Base-by-base conservation (phyloP, 106 monocot species). In the Apostasia ramifera region DNA sequence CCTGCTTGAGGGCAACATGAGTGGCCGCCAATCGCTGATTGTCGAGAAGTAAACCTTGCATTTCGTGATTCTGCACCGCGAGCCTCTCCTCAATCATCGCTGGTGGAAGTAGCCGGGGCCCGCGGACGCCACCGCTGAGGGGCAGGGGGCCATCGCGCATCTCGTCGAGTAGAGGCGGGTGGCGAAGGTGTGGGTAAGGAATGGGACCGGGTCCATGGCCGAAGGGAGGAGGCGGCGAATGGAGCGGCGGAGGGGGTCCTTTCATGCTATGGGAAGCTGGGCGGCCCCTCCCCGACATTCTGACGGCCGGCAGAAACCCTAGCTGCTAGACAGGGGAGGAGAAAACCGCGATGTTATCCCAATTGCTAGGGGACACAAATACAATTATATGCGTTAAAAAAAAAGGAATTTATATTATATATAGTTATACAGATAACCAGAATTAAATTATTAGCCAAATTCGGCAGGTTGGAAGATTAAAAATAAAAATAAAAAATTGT, bases 1-100 rank as follows among this genome's bases (percentile, higher is more conserved):
- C 94, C 75, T 91, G 88, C 62, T 79, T 87, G 72, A 94, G 82
- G 4, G 94, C 94, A 6, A 94, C 94, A 75, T 94, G 94, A 46
- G 91, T 91, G 50, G 94, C 94, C 12, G 94, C 91, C 49, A 94
- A 81, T 11, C 85, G 83, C 73, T 94, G 94, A 79, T 94, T 94
- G 72, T 94, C 91, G 39, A 67, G 66, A 56, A 94, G 83, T 41
- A 94, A 83, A 26, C 55, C 75, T 67, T 91, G 94, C 77, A 91
- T 80, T 45, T 94, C 91, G 15, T 82, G 78, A 58, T 77, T 71
- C 79, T 91, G 88, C 3, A 73, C 80, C 9, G 74, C 83, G 66
- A 88, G 72, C 42, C 82, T 73, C 14, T 90, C 90, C 77, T 94
- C 91, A 44, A 93, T 68, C 48, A 81, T 40, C 26, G 67, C 37